Conservation (phyloP, 2,329 filamentous ascomycete species). For the Ceratocystis diversiconidia region DNA sequence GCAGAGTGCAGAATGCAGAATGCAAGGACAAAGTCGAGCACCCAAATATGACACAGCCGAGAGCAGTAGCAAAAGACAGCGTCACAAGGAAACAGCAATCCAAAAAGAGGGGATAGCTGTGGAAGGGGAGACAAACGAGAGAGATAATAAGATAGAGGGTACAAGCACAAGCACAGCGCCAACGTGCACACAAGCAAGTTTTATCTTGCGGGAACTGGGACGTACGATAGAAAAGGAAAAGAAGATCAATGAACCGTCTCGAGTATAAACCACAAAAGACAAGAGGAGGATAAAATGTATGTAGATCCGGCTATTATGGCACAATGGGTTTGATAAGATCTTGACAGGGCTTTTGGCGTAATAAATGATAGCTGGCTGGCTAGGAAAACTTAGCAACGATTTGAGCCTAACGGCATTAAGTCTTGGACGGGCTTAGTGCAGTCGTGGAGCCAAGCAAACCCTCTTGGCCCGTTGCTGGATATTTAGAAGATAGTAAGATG, state of each 20-base stretch:
- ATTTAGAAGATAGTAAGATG: too few species aligned
- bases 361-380: background rate
- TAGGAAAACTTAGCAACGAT: background rate
- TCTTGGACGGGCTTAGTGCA: background rate
- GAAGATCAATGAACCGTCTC: background rate
- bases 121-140: background rate
- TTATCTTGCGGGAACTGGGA: background rate
- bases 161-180: background rate
- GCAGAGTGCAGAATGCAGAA: background rate
- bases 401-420: slow-evolving; percentile 2
- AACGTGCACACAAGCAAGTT: background rate
- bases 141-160: background rate
- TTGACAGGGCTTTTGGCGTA: slow-evolving; percentile 5
- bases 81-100: background rate
- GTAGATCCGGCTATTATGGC: slow-evolving; percentile 8
- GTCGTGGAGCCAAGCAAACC: background rate
- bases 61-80: background rate
- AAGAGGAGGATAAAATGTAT: background rate
- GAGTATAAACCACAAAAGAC: background rate
- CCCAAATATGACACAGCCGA: background rate
- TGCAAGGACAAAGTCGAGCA: background rate
- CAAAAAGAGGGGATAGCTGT: background rate
- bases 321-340: slow-evolving; percentile 6
- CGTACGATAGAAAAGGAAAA: background rate
- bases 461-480: too few species aligned